Base-by-base conservation (phyloP, 2,329 filamentous ascomycete species). In the Aspergillus terreus region DNA sequence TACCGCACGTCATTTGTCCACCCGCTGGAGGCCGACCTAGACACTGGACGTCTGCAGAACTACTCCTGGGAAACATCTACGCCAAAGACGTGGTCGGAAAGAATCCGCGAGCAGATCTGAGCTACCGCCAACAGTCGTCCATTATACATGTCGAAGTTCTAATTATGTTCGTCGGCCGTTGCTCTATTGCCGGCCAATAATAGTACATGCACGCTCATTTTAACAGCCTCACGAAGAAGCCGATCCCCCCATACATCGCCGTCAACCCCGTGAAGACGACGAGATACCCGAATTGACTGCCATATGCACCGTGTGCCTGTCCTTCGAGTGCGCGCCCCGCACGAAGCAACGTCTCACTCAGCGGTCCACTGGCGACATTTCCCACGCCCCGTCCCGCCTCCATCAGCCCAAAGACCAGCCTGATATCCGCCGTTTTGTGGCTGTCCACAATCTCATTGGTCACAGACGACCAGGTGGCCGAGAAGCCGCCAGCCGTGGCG, bases 371-470 rank as follows among this genome's bases (percentile, higher is more conserved):
- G 9, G 75, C 71, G 9, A 82, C 64, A 60, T 76, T 78, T 3
- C 79, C 78, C 17, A 81, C 70, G 0, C 79, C 79, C 42, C 77
- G 76, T 0, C 78, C 78, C 7, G 74, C 74, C 9, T 72, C 72
- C 48, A 81, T 65, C 12, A 75, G 69, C 0, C 72, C 73, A 51
- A 81, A 77, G 1, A 80, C 69, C 55, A 81, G 74, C 0, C 76
- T 74, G 3, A 74, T 65, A 41, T 81, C 78, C 0, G 72, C 66
- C 4, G 51, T 55, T 1, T 58, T 54, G 14, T 71, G 65, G 43
- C 65, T 68, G 36, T 65, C 61, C 46, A 68, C 64, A 3, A 76
- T 71, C 33, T 76, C 70, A 14, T 66, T 69, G 27, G 77, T 71
- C 17, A 78, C 74, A 1, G 73, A 73, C 11, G 74, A 70, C 72